Base-by-base conservation (phyloP, 2,329 filamentous ascomycete genomes). In the Colletotrichum sidae region DNA sequence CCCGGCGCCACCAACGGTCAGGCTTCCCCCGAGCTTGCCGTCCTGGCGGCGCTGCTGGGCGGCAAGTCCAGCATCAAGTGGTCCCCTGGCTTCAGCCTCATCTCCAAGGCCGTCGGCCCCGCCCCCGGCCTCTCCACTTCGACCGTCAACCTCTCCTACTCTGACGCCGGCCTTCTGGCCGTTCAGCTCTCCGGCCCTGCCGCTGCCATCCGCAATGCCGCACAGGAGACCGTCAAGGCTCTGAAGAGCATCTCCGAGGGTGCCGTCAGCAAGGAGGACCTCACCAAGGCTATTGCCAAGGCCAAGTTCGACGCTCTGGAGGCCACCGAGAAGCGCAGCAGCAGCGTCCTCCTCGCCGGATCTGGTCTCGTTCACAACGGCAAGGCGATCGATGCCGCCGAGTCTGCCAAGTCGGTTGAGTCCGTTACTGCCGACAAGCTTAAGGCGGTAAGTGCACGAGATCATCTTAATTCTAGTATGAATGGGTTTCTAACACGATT, bases 11-110 rank as follows among this genome's bases (percentile, higher is more conserved):
- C 93, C 80, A 89, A 90, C 72, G 84, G 85, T 69, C 89, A 88
- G 73, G 93, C 92, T 85, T 97, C 97, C 85, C 92, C 96, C 60
- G 94, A 97, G 81, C 88, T 93, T 69, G 88, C 91, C 69, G 94
- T 99, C 69, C 90, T 99, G 61, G 89, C 92, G 63, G 89, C 94
- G 69, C 90, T 99, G 17, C 91, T 99, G 56, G 96, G 96, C 75
- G 96, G 95, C 68, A 83, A 96, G 80, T 92, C 94, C 59, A 91
- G 84, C 80, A 94, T 98, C 85, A 99, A 98, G 86, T 99, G 95
- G 95, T 90, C 93, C 56, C 83, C 93, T 69, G 96, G 96, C 73
- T 98, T 97, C 86, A 95, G 92, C 65, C 86, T 97, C 68, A 88
- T 99, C 67, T 87, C 92, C 76, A 94, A 97, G 85, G 91, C 90